Base-by-base conservation (phyloP, 805 yeast species). In the Myxozyma lipomycoides region DNA sequence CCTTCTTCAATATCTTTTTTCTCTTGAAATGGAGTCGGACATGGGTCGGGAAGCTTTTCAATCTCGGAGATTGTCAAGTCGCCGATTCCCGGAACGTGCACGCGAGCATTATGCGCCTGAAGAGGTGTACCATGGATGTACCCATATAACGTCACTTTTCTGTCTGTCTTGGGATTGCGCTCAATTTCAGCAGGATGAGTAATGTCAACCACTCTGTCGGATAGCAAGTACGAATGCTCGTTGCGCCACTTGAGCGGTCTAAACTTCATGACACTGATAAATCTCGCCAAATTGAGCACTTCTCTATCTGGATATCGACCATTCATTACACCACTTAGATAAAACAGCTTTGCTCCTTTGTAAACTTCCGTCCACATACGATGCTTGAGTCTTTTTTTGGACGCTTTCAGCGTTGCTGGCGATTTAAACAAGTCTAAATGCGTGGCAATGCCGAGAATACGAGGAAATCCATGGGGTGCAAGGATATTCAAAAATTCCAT, bases 161-260 rank as follows among this genome's bases (percentile, higher is more conserved):
- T 75, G 67, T 93, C 98, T 60, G 83, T 76, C 65, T 90, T 90
- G 24, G 84, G 81, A 63, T 93, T 82, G 52, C 80, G 75, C 57
- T 84, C 90, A 32, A 95, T 80, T 40, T 74, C 67, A 43, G 86
- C 78, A 0, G 98, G 98, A 68, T 90, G 97, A 2, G 99, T 95
- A 56, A 95, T 73, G 69, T 93, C 99, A 7, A 93, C 86, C 40
- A 91, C 75, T 66, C 98, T 78, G 66, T 93, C 99, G 15, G 91
- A 89, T 52, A 93, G 73, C 61, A 93, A 67, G 65, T 93, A 93
- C 3, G 98, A 95, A 72, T 93, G 99, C 72, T 93, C 98, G 67
- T 91, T 93, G 73, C 98, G 81, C 99, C 99, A 93, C 68, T 93
- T 93, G 61, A 95, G 74, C n/a, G 99, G 99, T 64, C 98, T 79